Percentiles rank a stretch among this genome's conserved stretches.
Conservation (phyloP, 495 filamentous ascomycete genomes). For the Podospora appendiculata region DNA sequence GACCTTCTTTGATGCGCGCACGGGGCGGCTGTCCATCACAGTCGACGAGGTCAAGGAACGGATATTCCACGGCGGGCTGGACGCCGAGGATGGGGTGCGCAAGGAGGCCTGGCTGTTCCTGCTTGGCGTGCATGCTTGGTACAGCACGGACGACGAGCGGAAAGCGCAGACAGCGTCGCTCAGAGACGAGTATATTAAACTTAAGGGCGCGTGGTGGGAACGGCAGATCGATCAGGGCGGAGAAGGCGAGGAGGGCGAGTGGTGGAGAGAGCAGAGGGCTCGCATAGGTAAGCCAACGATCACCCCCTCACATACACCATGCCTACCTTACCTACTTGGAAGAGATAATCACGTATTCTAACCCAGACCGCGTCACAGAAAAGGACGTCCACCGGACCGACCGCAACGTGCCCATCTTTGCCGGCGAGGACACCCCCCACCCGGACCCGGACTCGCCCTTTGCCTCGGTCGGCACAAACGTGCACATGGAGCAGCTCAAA, state of each 20-base stretch:
- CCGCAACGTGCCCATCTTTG: conserved; percentile 83
- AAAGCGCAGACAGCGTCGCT: conserved; percentile 74
- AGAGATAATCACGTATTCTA: too few species aligned
- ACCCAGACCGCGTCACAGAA: conserved; percentile 50
- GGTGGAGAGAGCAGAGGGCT: conserved; percentile 91
- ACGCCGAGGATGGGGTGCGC: conserved; percentile 80
- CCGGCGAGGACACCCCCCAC: conserved; percentile 95
- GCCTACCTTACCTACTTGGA: too few species aligned
- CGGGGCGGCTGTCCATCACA: conserved; percentile 68
- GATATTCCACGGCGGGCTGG: conserved; percentile 89
- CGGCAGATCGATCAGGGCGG: conserved; percentile 74
- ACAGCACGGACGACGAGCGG: conserved; percentile 73
- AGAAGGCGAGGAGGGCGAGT: conserved; percentile 70
- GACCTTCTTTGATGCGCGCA: conserved; percentile 65
- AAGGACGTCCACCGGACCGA: conserved; percentile 98
- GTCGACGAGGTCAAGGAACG: conserved; percentile 90
- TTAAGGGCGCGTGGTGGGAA: conserved; percentile 97
- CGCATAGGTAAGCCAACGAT: conserved; percentile 67
- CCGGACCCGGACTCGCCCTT: conserved; percentile 96
- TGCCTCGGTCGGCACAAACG: conserved; percentile 83
- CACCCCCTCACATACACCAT: not conserved
- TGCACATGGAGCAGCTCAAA: conserved; percentile 97
- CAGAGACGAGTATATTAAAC: conserved; percentile 84
- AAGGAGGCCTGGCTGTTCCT: conserved; percentile 97
- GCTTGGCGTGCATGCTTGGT: conserved; percentile 85